Evolutionary conservation across 305 asterid genomes (phyloP).

Genomic region (Lippia alba): DNA sequence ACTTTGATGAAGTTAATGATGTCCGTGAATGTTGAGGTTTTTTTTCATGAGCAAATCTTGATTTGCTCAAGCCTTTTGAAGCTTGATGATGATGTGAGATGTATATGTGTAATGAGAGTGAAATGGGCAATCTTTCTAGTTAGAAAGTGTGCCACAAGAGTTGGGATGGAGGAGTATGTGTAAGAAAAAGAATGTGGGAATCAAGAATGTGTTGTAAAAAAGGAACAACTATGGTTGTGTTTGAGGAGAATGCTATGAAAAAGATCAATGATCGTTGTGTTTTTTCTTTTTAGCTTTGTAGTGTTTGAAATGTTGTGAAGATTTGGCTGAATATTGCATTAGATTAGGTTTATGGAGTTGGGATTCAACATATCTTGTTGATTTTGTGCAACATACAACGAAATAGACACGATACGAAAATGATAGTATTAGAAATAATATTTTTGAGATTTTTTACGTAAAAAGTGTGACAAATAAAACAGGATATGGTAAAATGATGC

Average conservation of each 20-base stretch:
- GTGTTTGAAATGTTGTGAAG: background rate
- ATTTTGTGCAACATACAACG: too few relatives aligned
- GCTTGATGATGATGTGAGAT: slow-evolving; percentile 1
- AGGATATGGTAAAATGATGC: too few relatives aligned
- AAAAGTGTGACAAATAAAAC: too few relatives aligned
- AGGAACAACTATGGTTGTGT: background rate
- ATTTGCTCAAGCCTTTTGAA: background rate
- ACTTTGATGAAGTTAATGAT: slow-evolving; percentile 36
- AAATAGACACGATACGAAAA: background rate
- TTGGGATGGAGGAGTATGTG: slow-evolving; percentile 19
- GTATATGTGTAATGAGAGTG: slow-evolving; percentile 33
- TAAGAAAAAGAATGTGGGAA: slow-evolving; percentile 19
- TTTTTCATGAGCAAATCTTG: background rate
- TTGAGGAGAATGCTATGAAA: slow-evolving; percentile 1
- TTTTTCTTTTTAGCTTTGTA: background rate
- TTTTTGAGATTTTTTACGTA: too few relatives aligned
- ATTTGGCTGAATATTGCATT: too few relatives aligned
- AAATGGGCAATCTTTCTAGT: slow-evolving; percentile 24
- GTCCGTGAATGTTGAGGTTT: background rate
- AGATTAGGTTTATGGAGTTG: too few relatives aligned
- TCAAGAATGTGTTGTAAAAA: slow-evolving; percentile 36
- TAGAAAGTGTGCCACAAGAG: slow-evolving; percentile 10
- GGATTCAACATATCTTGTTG: too few relatives aligned
- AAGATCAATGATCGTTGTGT: background rate
- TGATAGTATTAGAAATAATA: too few relatives aligned